phyloP scores from a whole-genome alignment of 257 asterid species.

The Leptodermis oblonga region DNA sequence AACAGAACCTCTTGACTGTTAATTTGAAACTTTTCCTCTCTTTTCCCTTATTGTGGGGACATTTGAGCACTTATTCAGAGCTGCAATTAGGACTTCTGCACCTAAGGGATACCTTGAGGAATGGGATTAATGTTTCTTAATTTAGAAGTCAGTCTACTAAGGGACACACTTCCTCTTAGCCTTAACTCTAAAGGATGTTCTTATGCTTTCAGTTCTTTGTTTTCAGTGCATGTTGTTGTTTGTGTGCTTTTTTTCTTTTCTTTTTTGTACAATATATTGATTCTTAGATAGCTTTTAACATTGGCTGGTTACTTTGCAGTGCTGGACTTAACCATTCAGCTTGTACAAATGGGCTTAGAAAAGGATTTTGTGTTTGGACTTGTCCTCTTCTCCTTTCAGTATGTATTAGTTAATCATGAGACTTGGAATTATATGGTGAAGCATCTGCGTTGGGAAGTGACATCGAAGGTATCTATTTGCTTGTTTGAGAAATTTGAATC shows the following conservation, averaged over 20 bases:
- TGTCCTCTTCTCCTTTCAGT: conserved; percentile 78
- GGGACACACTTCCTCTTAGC: neutral
- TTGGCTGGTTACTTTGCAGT: conserved; percentile 43
- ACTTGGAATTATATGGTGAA: conserved; percentile 79
- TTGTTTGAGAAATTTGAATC: conserved; percentile 4
- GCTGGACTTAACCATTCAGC: conserved; percentile 78
- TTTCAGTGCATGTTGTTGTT: neutral
- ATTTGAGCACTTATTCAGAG: neutral
- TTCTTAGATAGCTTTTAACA: neutral
- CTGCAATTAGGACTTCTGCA: neutral
- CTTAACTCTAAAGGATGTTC: neutral
- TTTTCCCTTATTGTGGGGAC: neutral
- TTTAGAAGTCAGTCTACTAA: neutral
- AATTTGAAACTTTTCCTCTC: neutral
- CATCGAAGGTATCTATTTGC: conserved; percentile 60
- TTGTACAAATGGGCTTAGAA: conserved; percentile 72
- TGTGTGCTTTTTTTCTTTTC: neutral
- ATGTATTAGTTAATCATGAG: conserved; percentile 86
- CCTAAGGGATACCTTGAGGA: neutral
- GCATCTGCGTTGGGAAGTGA: conserved; percentile 89
- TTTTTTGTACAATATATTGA: neutral
- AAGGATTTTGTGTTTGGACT: conserved; percentile 70
- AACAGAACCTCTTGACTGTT: neutral
- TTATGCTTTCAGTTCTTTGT: neutral
- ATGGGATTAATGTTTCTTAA: neutral